Percentiles rank a stretch among this genome's conserved stretches.
These are phyloP conservation scores for Argentina anserina DNA, from an alignment of 306 rosid genomes.

Conservation along the genomic window DNA sequence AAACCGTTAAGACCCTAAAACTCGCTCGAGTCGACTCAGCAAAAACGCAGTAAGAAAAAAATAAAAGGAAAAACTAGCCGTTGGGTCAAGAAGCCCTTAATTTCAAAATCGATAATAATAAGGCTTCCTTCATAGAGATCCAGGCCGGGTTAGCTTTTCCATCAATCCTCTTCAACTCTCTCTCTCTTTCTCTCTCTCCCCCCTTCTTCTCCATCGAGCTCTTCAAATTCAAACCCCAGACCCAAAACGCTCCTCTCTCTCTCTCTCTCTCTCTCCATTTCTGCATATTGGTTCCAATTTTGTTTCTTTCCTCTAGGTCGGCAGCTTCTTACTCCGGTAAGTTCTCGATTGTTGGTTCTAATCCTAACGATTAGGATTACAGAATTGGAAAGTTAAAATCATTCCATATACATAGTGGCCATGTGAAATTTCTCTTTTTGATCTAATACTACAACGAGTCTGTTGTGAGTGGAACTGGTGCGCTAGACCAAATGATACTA, in stretches of 20 bases:
- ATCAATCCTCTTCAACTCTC: neutral
- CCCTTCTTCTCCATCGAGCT: neutral
- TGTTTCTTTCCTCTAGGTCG: constrained; percentile 4
- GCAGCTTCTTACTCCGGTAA: constrained; percentile 14
- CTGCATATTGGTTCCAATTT: constrained; percentile 3
- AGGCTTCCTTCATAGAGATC: neutral
- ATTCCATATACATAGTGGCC: too few species aligned
- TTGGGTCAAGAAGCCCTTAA: constrained; percentile 28
- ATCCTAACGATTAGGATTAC: too few species aligned
- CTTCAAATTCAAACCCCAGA: neutral
- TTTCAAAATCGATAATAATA: constrained; percentile 47
- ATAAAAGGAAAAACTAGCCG: constrained; percentile 69
- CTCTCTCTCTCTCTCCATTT: neutral
- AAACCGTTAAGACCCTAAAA: constrained; percentile 48
- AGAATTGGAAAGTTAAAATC: neutral
- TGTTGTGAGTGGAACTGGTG: too few species aligned
- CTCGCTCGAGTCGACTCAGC: constrained; percentile 24
- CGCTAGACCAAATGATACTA: too few species aligned
- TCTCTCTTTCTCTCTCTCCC: neutral
- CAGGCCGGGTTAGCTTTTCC: constrained; percentile 12
- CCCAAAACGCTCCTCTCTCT: neutral
- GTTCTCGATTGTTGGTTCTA: neutral
- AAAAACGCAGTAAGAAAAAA: constrained; percentile 3
- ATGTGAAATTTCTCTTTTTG: too few species aligned
- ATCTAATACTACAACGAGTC: too few species aligned